Conservation (phyloP, 139 green algal genomes). For the Picochlorum sp. region DNA sequence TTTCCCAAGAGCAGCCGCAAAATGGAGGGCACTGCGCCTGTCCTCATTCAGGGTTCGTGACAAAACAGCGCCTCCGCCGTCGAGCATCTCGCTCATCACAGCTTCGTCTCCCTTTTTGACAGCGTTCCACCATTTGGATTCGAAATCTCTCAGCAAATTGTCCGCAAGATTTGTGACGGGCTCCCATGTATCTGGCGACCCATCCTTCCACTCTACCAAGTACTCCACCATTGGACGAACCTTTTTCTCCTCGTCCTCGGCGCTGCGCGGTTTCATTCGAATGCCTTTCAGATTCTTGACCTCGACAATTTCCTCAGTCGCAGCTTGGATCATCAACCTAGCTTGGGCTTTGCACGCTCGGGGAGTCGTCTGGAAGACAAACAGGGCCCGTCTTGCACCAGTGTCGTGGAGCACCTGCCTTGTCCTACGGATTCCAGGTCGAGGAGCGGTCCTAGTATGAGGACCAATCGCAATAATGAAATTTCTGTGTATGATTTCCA, state of each 20-base stretch:
- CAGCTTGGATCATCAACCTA: not conserved
- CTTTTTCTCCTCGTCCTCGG: conserved; percentile 27
- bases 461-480: too few species aligned
- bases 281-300: conserved; percentile 53
- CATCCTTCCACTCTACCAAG: conserved; percentile 65
- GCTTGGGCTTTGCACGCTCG: not conserved
- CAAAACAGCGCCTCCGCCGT: conserved; percentile 44
- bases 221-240: conserved; percentile 57
- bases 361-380: not conserved
- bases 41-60: conserved; percentile 60
- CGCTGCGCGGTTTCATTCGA: conserved; percentile 23
- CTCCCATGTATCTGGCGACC: conserved; percentile 48
- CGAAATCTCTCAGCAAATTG: conserved; percentile 75
- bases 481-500: too few species aligned
- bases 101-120: conserved; percentile 64
- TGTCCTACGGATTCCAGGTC: too few species aligned
- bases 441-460: too few species aligned
- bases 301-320: conserved; percentile 36
- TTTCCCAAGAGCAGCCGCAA: conserved; percentile 60
- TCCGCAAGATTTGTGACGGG: conserved; percentile 59
- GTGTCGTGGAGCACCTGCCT: too few species aligned
- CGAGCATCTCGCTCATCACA: conserved; percentile 50
- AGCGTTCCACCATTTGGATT: conserved; percentile 73
- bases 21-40: conserved; percentile 74
- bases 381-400: too few species aligned